phyloP scores from a whole-genome alignment of 208 protist species.

The Naegleria lovaniensis region DNA sequence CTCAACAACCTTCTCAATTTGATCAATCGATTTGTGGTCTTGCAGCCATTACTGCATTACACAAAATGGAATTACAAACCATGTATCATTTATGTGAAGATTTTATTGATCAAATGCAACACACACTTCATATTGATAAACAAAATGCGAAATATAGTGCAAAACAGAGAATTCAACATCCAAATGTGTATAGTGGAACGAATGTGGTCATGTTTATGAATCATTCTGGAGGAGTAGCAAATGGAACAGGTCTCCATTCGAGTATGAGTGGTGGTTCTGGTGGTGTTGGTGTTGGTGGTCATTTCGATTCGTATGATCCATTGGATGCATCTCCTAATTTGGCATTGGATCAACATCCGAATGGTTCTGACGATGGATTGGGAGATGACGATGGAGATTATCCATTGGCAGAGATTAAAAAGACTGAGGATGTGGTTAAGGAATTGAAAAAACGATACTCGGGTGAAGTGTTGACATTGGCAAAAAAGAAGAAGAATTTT shows the following conservation, averaged over 20 bases:
- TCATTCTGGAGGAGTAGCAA: not conserved
- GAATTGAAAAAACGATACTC: conserved; percentile 15
- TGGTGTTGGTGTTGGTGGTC: no score
- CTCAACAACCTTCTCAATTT: not conserved
- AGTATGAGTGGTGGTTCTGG: no score
- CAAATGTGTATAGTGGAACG: not conserved
- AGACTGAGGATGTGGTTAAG: not conserved
- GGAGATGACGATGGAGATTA: not conserved
- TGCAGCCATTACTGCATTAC: not conserved
- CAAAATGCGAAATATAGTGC: not conserved
- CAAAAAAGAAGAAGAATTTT: conserved; percentile 32
- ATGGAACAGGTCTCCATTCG: not conserved
- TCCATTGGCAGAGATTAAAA: not conserved
- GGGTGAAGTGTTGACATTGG: not conserved
- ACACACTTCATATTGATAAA: not conserved
- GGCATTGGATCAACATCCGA: not conserved
- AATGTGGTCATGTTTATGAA: no score
- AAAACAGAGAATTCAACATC: not conserved
- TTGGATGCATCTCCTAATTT: no score
- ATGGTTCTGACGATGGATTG: not conserved
- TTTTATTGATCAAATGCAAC: not conserved
- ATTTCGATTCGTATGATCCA: no score
- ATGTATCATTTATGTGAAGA: not conserved
- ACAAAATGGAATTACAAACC: not conserved
- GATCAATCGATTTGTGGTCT: not conserved